phyloP scores from a whole-genome alignment of 208 protist genomes.

The Leishmania lainsoni region DNA sequence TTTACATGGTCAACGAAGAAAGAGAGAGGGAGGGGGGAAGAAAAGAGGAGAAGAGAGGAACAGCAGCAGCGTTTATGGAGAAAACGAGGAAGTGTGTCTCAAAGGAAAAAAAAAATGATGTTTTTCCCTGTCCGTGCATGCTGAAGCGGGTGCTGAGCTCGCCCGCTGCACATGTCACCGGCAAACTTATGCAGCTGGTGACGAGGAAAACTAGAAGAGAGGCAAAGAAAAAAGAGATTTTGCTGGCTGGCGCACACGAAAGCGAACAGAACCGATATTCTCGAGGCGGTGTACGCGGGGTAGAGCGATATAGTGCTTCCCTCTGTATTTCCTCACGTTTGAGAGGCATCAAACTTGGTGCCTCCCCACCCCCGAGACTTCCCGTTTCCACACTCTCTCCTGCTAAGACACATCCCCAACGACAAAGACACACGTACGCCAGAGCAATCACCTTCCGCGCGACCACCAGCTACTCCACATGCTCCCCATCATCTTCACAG shows the following conservation, averaged over 20 bases:
- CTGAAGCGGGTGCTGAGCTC: background rate
- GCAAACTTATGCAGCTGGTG: background rate
- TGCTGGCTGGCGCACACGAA: background rate
- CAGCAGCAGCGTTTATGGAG: background rate
- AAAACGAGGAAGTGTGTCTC: background rate
- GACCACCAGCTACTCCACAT: constrained; percentile 32
- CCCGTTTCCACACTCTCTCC: background rate
- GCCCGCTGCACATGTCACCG: background rate
- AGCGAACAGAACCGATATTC: background rate
- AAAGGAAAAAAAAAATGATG: background rate
- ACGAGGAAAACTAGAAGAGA: background rate
- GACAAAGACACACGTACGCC: background rate
- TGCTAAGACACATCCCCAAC: background rate
- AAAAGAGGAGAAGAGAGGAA: background rate
- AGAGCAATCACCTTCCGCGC: background rate
- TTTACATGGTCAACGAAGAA: background rate
- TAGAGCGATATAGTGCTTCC: background rate
- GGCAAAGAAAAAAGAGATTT: background rate
- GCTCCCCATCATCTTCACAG: constrained; percentile 35
- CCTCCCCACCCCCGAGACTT: background rate
- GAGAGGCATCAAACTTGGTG: background rate
- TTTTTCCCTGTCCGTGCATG: background rate
- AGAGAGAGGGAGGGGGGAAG: background rate
- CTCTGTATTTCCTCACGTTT: background rate
- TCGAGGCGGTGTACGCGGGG: background rate